phyloP scores from a whole-genome alignment of 768 basidiomycete species.

The Boletus rubropictus region DNA sequence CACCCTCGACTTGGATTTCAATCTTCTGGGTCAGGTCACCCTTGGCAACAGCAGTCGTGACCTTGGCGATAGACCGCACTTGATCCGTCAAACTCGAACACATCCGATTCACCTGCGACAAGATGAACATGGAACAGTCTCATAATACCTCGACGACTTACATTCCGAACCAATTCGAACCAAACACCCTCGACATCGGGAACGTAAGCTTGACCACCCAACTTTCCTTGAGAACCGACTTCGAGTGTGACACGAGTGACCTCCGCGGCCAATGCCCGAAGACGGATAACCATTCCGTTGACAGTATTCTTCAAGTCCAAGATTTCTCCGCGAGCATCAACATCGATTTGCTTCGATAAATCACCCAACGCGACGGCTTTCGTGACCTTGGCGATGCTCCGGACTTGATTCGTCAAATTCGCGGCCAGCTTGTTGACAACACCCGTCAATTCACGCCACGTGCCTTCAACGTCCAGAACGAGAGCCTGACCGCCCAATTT shows the following conservation, averaged over 20 bases:
- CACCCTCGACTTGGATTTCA: constrained; percentile 81
- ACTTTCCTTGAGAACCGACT: constrained; percentile 83
- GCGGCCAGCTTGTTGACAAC: constrained; percentile 79
- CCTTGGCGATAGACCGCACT: constrained; percentile 78
- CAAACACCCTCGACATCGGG: constrained; percentile 91
- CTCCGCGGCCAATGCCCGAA: constrained; percentile 69
- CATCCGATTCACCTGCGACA: constrained; percentile 65
- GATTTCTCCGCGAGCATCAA: constrained; percentile 88
- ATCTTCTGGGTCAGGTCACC: constrained; percentile 93
- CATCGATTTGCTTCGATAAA: constrained; percentile 84
- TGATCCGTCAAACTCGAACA: constrained; percentile 74
- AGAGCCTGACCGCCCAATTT: constrained; percentile 84
- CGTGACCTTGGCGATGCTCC: constrained; percentile 56
- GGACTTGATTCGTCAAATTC: constrained; percentile 61
- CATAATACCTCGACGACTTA: constrained; percentile 27
- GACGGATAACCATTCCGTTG: constrained; percentile 46
- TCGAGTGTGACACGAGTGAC: constrained; percentile 81
- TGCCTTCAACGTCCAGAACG: constrained; percentile 84
- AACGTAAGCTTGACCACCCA: constrained; percentile 84
- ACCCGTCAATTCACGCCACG: constrained; percentile 80
- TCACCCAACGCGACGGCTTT: constrained; percentile 85
- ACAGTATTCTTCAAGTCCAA: constrained; percentile 67
- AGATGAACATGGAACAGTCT: constrained; percentile 6
- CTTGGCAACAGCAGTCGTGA: constrained; percentile 84
- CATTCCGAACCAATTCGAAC: constrained; percentile 75